Conservation (phyloP, 2,329 filamentous ascomycete species). For the Septoria linicola region DNA sequence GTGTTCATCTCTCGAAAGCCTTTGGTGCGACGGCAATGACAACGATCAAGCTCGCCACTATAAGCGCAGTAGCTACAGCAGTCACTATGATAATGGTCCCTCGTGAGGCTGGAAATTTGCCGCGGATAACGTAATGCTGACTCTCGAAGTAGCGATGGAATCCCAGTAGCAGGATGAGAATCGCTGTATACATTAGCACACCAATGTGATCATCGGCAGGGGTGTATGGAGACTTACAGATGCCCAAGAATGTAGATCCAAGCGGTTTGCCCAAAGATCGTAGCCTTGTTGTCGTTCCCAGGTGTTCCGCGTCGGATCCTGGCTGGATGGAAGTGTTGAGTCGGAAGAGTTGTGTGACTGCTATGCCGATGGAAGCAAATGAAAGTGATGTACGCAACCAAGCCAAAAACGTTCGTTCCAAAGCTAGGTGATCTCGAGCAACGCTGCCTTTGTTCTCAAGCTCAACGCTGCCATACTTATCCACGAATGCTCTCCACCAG, state of each 20-base stretch:
- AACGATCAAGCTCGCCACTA: slow-evolving; percentile 59
- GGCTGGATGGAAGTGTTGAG: slow-evolving; percentile 65
- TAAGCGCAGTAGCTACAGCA: slow-evolving; percentile 60
- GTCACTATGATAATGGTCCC: slow-evolving; percentile 72
- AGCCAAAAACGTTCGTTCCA: slow-evolving; percentile 80
- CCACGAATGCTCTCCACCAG: slow-evolving; percentile 57
- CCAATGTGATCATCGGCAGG: neutral
- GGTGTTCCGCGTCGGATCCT: slow-evolving; percentile 9
- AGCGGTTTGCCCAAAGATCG: slow-evolving; percentile 70
- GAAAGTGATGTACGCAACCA: slow-evolving; percentile 80
- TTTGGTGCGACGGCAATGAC: slow-evolving; percentile 56
- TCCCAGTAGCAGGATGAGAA: slow-evolving; percentile 71
- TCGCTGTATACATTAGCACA: slow-evolving; percentile 45
- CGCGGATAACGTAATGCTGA: slow-evolving; percentile 75
- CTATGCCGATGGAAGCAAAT: slow-evolving; percentile 80
- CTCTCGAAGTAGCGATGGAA: slow-evolving; percentile 76
- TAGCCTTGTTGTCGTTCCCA: slow-evolving; percentile 40
- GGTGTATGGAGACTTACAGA: slow-evolving; percentile 42
- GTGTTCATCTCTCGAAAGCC: slow-evolving; percentile 39
- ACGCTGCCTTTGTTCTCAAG: slow-evolving; percentile 84
- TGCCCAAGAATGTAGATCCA: slow-evolving; percentile 72
- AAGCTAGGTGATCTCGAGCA: slow-evolving; percentile 75
- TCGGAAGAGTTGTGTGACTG: slow-evolving; percentile 80
- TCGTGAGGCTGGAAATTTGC: slow-evolving; percentile 76
- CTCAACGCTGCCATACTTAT: slow-evolving; percentile 67